Percentiles rank a stretch among this genome's conserved stretches.
Conservation (phyloP, 2,329 filamentous ascomycete species). For the Rachicladosporium sp. region DNA sequence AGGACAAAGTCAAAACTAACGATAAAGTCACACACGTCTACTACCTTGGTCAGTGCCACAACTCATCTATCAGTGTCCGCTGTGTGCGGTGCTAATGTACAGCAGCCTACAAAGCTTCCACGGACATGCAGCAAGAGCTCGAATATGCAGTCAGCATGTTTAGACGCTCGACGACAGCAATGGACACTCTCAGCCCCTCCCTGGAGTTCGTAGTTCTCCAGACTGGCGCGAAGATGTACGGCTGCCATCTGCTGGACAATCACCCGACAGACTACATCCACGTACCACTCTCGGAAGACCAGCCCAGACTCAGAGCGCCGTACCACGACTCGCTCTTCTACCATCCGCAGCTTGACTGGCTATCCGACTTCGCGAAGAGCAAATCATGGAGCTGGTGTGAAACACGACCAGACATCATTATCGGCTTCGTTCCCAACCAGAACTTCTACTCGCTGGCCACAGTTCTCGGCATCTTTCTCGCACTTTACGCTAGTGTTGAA, state of each 20-base stretch:
- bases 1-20: slow-evolving; percentile 24
- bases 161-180: no score
- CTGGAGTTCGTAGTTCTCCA: no score
- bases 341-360: slow-evolving; percentile 26
- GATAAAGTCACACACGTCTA: slow-evolving; percentile 32
- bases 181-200: no score
- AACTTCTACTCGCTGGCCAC: slow-evolving; percentile 27
- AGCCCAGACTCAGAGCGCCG: slow-evolving; percentile 20
- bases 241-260: slow-evolving; percentile 18
- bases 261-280: slow-evolving; percentile 26
- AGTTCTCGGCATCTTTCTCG: slow-evolving; percentile 23
- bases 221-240: no score
- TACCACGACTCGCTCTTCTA: slow-evolving; percentile 25
- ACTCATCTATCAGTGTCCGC: no score
- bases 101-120: no score
- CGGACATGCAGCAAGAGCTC: no score
- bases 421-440: slow-evolving; percentile 28
- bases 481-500: slow-evolving; percentile 24
- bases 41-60: slow-evolving; percentile 28
- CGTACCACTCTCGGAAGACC: slow-evolving; percentile 22
- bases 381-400: slow-evolving; percentile 28
- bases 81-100: no score
- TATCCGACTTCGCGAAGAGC: slow-evolving; percentile 17
- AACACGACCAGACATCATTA: slow-evolving; percentile 26
- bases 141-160: no score